Base-by-base conservation (phyloP, 805 yeast genomes). In the Myxozyma monticola region DNA sequence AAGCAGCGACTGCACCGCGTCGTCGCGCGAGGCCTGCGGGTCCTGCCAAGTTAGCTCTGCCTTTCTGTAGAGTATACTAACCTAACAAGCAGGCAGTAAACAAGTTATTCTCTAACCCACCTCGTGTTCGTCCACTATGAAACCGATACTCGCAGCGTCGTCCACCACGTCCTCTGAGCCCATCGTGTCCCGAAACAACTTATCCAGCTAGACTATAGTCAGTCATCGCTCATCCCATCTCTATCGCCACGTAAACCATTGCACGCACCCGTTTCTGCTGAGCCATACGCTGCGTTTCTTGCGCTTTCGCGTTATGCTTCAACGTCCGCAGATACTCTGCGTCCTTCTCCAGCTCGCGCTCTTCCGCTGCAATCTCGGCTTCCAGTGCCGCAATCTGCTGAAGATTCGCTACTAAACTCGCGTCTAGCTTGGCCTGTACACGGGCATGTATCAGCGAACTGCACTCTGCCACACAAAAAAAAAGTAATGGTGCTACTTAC, bases 251-350 rank as follows among this genome's bases (percentile, higher is more conserved):
- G 18, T 15, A 28, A 6, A 15, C 3, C n/a, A n/a, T n/a, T n/a
- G n/a, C n/a, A n/a, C 45, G 14, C 31, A 51, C 56, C 56, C 42
- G 49, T 29, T 45, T 48, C 42, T 52, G 42, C 33, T 52, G 57
- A 17, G 42, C 33, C 14, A 41, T 41, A 6, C 50, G 39, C 24
- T 36, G 20, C 43, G 26, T 33, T 26, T 44, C 54, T 24, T 49
- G 54, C 14, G 57, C 25, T 24, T 37, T 42, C 7, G 57, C 58
- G 20, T 54, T 46, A 8, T 39, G 43, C 34, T 20, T 38, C 39
- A 54, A 28, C 3, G 47, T 39, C 38, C 38, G 39, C 25, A 51
- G 24, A 37, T 54, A 51, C 18, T 39, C 49, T 17, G 22, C 18
- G 29, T 51, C 52, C 20, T 35, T 37, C 15, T 31, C 49, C 14